Base-by-base conservation (phyloP, 257 asterid genomes). In the Jacaranda copaia region DNA sequence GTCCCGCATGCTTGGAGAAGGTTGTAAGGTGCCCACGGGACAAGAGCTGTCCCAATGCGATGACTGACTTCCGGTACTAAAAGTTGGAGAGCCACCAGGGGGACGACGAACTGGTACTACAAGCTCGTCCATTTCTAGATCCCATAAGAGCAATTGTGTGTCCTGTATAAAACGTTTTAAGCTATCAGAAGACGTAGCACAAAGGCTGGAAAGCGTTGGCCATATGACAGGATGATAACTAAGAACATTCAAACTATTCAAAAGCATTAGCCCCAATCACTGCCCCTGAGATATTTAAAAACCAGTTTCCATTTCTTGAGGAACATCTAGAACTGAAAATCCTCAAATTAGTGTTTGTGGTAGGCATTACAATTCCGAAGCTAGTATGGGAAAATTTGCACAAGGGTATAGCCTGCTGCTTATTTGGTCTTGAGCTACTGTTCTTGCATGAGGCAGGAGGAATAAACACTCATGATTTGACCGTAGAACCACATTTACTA, bases 31-130 rank as follows among this genome's bases (percentile, higher is more conserved):
- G 49, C 98, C 98, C 5, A 88, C 85, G 3, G 98, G 97, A 75
- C 85, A 85, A 10, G 96, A 89, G 0, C 80, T 80, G 76, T 96
- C 99, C 98, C 99, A 96, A 60, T 96, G 98, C 59, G 99, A 78
- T 6, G 99, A 96, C 77, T 93, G 98, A 70, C 98, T 93, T 39
- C 98, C 98, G 0, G 95, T 80, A 14, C 97, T 92, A 60, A 90
- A 90, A 25, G 97, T 93, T 55, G 99, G 99, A 38, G 99, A 96
- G 7, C 98, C 99, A 43, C 96, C 96, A 8, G 94, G 84, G 55
- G 97, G 88, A 2, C 99, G 97, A 0, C 99, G 97, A n/a, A 96
- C 88, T 43, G 99, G 99, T 59, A 96, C 99, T 40, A 93, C 98
- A 32, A 96, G 90, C 81, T 96, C 99, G 25, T 92, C 98, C 98